Conservation (phyloP, 345 rosid genomes). For the Rhodomyrtus tomentosa region DNA sequence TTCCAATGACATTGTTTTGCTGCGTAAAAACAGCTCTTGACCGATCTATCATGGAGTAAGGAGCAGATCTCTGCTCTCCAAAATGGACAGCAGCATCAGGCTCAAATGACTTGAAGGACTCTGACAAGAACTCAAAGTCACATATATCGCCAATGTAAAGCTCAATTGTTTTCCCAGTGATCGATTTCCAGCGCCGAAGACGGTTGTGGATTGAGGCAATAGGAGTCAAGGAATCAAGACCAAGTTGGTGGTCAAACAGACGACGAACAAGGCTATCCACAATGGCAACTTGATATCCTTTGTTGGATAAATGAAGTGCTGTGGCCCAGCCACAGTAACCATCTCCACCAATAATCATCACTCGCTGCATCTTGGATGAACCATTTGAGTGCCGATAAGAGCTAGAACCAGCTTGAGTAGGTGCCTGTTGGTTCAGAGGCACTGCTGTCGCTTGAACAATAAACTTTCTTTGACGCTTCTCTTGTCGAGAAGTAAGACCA, state of each 20-base stretch:
- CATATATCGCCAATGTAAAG: slow-evolving; percentile 84
- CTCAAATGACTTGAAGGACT: slow-evolving; percentile 69
- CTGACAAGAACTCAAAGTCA: slow-evolving; percentile 85
- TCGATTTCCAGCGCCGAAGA: slow-evolving; percentile 71
- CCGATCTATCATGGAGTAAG: slow-evolving; percentile 95
- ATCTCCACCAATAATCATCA: slow-evolving; percentile 97
- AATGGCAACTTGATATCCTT: slow-evolving; percentile 73
- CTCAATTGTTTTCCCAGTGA: slow-evolving; percentile 76
- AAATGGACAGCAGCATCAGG: slow-evolving; percentile 95
- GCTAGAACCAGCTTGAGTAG: slow-evolving; percentile 30
- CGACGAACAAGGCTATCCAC: slow-evolving; percentile 84
- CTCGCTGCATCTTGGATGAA: slow-evolving; percentile 44
- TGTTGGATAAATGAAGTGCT: slow-evolving; percentile 81
- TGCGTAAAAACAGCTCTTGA: slow-evolving; percentile 87
- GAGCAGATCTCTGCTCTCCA: slow-evolving; percentile 95
- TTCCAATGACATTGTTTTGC: slow-evolving; percentile 91
- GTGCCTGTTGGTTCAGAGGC: slow-evolving; percentile 39
- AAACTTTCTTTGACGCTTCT: slow-evolving; percentile 14
- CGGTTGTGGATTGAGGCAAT: slow-evolving; percentile 78
- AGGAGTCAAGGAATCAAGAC: slow-evolving; percentile 82
- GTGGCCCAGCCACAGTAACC: slow-evolving; percentile 99
- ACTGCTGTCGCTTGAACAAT: slow-evolving; percentile 31
- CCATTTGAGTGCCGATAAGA: slow-evolving; percentile 16
- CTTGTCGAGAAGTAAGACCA: slow-evolving; percentile 20
- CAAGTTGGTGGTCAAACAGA: slow-evolving; percentile 87